phyloP scores from a whole-genome alignment of 108 stramenopile species.

The Nitzschia sp. region DNA sequence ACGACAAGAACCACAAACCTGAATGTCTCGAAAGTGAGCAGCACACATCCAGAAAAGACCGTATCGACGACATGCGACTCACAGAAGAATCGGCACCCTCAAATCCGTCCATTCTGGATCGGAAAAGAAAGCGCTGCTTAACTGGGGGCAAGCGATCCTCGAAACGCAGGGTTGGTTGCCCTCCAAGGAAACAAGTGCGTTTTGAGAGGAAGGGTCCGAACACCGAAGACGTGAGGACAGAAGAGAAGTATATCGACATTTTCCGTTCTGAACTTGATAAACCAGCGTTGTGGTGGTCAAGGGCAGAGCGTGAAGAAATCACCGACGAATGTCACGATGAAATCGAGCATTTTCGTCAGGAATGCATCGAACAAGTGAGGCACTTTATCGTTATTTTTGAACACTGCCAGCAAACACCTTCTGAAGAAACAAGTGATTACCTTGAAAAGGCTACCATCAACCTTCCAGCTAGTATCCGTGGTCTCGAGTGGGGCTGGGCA shows the following conservation, averaged over 20 bases:
- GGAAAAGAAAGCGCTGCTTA: slow-evolving; percentile 1
- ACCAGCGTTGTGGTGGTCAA: slow-evolving; percentile 24
- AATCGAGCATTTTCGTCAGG: slow-evolving; percentile 15
- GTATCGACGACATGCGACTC: not conserved
- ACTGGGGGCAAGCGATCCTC: not conserved
- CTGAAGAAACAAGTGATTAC: slow-evolving; percentile 18
- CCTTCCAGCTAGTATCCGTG: slow-evolving; percentile 21
- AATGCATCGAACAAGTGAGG: slow-evolving; percentile 13
- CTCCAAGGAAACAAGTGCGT: slow-evolving; percentile 1
- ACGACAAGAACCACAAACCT: too few species aligned
- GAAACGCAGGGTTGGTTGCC: not conserved
- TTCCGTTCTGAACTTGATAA: slow-evolving; percentile 22
- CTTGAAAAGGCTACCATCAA: slow-evolving; percentile 23
- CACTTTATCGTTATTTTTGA: slow-evolving; percentile 12
- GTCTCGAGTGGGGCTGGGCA: slow-evolving; percentile 34
- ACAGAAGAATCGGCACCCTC: not conserved
- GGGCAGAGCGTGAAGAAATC: slow-evolving; percentile 19
- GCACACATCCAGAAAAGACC: not conserved
- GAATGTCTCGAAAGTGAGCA: too few species aligned
- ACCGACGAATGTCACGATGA: slow-evolving; percentile 18
- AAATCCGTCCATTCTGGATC: not conserved
- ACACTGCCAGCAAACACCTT: slow-evolving; percentile 10
- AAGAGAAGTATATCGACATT: slow-evolving; percentile 9
- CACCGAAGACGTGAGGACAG: slow-evolving; percentile 2
- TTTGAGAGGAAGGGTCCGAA: slow-evolving; percentile 2